Percentiles rank a stretch among this genome's conserved stretches.
phyloP scores from a whole-genome alignment of 371 early-diverging fungal species.

The Saksenaea vasiformis region DNA sequence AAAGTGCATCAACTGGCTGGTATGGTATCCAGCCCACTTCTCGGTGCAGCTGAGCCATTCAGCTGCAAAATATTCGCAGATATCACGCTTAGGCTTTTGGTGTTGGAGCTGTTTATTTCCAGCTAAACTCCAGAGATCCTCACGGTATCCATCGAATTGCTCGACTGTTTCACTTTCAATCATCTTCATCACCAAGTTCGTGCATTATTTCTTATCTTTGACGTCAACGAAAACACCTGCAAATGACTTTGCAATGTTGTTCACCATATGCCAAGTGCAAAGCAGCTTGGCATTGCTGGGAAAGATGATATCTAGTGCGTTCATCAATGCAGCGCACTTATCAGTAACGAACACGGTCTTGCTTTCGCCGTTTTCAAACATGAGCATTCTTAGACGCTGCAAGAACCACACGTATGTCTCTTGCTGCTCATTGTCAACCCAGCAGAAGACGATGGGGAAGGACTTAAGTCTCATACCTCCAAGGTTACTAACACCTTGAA shows the following conservation, averaged over 20 bases:
- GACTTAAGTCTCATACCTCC: constrained; percentile 7
- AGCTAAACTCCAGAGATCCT: too few relatives aligned
- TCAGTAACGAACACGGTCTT: constrained; percentile 4
- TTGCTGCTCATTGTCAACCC: constrained; percentile 4
- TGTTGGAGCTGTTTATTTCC: too few relatives aligned
- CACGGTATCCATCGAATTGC: too few relatives aligned
- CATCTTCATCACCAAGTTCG: too few relatives aligned
- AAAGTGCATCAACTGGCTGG: too few relatives aligned
- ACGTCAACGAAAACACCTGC: too few relatives aligned
- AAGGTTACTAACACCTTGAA: constrained; percentile 7
- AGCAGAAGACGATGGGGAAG: constrained; percentile 7
- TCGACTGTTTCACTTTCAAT: too few relatives aligned
- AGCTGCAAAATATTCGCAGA: too few relatives aligned
- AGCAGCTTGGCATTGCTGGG: background rate
- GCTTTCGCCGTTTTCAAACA: background rate
- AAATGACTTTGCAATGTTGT: background rate
- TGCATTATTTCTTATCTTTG: too few relatives aligned
- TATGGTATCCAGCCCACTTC: too few relatives aligned
- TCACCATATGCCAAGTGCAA: background rate
- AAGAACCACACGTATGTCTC: constrained; percentile 6
- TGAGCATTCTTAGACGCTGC: background rate
- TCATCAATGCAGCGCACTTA: constrained; percentile 1
- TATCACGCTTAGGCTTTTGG: too few relatives aligned
- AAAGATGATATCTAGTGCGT: background rate
- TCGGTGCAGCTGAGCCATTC: too few relatives aligned